Evolutionary conservation across 805 yeast species (phyloP), one percentile per base, ranked within the genome.

Genomic region (Candida dajiaensis): DNA sequence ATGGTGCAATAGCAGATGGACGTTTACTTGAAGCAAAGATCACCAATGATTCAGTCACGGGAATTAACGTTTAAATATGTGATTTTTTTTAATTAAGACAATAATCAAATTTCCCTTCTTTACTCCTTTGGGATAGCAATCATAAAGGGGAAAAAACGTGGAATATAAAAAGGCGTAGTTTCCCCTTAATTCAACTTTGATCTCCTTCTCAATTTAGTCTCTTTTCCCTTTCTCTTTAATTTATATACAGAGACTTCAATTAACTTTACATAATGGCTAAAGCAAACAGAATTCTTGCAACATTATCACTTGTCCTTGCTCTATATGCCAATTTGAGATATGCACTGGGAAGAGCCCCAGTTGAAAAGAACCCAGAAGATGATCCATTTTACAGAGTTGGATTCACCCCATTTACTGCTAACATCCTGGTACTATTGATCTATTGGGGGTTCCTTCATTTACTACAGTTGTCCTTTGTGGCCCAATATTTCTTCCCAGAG

Each of bases 391-490:
- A 56, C 60, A 72, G 76, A 41, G 77, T 77, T 8, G 74, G 73
- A 6, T 70, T 74, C 55, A 87, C 94, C 3, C 94, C 95, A 13
- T 86, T 86, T 69, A 76, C 89, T 2, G 79, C 80, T 15, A 72
- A 74, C 48, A 61, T 73, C 12, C 47, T 78, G 13, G 68, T 80
- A 15, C 63, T 73, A 2, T 62, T 78, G 38, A 63, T 75, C 12
- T 86, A 71, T 65, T 85, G 90, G 90, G 67, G 68, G 2, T 49
- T 80, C 28, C 66, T 77, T 22, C 73, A 76, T 49, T 47, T 77
- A 2, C 57, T 74, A 35, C 95, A 86, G 63, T 58, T 75, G 33
- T 56, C 69, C 33, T 81, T 76, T 55, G 68, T 78, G 37, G 48
- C 66, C 16, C 77, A 75, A 53, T 70, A 65, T 53, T 75, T 74